Evolutionary conservation across 2,329 filamentous ascomycete species (phyloP), one percentile per base, ranked within the genome.

Genomic region (Metarhizium rileyi): DNA sequence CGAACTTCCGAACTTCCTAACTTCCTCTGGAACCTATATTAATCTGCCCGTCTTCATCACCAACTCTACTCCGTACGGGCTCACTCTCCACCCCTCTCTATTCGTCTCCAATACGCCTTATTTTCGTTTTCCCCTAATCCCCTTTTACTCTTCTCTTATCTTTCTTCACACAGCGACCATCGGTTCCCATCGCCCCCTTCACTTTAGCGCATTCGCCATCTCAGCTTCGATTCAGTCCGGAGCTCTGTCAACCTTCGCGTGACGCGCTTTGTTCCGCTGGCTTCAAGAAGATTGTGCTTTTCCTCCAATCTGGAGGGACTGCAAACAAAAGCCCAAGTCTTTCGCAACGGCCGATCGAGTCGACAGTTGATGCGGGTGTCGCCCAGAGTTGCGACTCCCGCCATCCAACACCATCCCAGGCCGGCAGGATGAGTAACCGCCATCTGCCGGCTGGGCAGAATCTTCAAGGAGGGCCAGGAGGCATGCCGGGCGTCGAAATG

Each of bases 361-460:
- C 40, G 4, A 27, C 16, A 50, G 50, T 56, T 49, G 56, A 61
- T 60, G 59, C 57, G 60, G 59, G 60, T 56, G 65, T 66, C 65
- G 64, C 63, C 57, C 56, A 53, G 50, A 55, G 63, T 61, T 59
- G 59, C 64, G 64, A 57, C 64, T 53, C 61, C 61, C 63, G 58
- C 58, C 56, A 57, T 57, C 56, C 56, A 56, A 58, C 61, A 55
- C 60, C 56, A 58, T 66, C 78, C 77, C 76, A 79, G 71, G 78
- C 78, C 80, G 81, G 80, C 79, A 87, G 77, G 83, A 88, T 88
- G 84, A 85, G 82, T 73, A 74, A 74, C 70, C 77, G 75, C 77
- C 81, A 84, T 84, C 81, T 85, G 81, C 81, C 83, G 80, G 81
- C 81, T 80, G 84, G 84, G 77, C 81, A 83, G 70, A 75, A 75